Evolutionary conservation across 306 rosid genomes (phyloP).

Genomic region (Cucumis cinereus): DNA sequence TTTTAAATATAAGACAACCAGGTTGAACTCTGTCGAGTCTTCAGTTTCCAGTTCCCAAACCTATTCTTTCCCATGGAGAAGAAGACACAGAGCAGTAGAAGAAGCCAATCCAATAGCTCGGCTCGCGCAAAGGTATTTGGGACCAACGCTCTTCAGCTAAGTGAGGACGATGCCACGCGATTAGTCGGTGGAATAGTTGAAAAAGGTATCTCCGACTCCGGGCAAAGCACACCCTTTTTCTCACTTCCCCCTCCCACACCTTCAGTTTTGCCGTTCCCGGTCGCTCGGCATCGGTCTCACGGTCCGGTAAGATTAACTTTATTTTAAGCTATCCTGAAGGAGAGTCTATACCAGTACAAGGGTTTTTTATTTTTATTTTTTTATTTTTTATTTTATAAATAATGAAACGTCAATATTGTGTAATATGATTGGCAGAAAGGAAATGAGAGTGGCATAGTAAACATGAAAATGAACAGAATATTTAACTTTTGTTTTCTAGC

Average conservation of each 20-base stretch:
- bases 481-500: not conserved
- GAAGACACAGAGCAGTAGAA: constrained; percentile 19
- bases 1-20: too few species aligned
- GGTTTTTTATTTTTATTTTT: not conserved
- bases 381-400: too few species aligned
- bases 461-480: not conserved
- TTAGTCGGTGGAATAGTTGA: constrained; percentile 69
- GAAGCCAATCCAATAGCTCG: constrained; percentile 20
- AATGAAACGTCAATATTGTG: not conserved
- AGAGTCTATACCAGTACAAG: not conserved
- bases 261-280: constrained; percentile 66
- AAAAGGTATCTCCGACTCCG: constrained; percentile 50
- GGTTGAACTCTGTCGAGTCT: not conserved
- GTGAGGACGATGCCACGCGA: constrained; percentile 21
- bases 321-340: not conserved
- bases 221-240: not conserved
- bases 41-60: not conserved
- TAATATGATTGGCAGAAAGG: not conserved
- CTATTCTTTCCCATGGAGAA: constrained; percentile 27
- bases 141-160: constrained; percentile 24
- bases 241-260: constrained; percentile 44
- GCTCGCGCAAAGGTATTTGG: constrained; percentile 21
- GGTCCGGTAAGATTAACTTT: constrained; percentile 53
- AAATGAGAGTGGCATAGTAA: not conserved
- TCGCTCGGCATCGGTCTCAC: constrained; percentile 87